Base-by-base conservation (phyloP, 2,329 filamentous ascomycete genomes). In the Penicillium frequentans region DNA sequence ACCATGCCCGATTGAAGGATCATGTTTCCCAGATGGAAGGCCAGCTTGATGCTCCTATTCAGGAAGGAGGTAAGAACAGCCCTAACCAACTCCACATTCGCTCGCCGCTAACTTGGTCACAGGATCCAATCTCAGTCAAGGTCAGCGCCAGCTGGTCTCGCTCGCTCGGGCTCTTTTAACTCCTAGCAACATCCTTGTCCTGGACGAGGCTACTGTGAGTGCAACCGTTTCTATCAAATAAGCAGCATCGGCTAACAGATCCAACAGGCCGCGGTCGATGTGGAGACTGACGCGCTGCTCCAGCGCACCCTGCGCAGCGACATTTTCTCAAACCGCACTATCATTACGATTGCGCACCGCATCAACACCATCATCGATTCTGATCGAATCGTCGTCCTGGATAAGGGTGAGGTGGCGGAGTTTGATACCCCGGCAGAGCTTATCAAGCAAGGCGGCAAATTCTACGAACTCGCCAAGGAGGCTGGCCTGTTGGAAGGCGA, bases 261-360 rank as follows among this genome's bases (percentile, higher is more conserved):
- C n/a, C 55, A 54, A 57, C 60, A 84, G 82, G 85, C 86, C 54
- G 86, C 86, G n/a, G 86, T 89, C 24, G 86, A 89, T 68, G 84
- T 88, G 47, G 84, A 88, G 73, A 89, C 86, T 1, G 85, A 89
- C 72, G 82, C 84, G 45, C 76, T 88, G 76, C 77, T 88, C 55
- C 86, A 88, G 73, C 81, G 82, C 35, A 88, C 86, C 21, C 73
- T 88, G 48, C 81, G 86, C 55, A 86, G 82, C 69, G 83, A 76
- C 66, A 82, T 86, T 73, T 99, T 99, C 78, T 84, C 88, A 60
- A 91, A 97, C 75, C 87, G 91, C 11, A 99, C 95, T 37, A 98
- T 99, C 75, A 96, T 99, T 75, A 99, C 95, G 1, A 96, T 99
- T 69, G 95, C 95, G 26, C 95, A 99, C 79, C 88, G 95, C 54